A percentile compares a stretch with the other conserved stretches of the same genome.
These are phyloP conservation scores for Earliella scabrosa DNA, from an alignment of 1,284 basidiomycete genomes.

Conservation along the genomic window DNA sequence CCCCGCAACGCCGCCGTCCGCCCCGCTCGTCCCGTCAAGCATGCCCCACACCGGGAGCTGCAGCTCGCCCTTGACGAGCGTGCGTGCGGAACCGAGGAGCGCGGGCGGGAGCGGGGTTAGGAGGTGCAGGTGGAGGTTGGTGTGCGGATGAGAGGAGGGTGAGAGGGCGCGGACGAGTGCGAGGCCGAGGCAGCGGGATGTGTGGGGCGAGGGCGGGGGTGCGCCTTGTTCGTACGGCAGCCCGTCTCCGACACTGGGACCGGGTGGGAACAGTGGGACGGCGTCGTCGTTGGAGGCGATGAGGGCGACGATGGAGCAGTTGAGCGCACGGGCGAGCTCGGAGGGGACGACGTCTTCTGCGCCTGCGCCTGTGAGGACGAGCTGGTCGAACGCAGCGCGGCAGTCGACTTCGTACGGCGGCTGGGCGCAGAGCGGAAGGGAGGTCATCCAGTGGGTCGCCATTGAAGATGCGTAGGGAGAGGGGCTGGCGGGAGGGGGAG, in stretches of 20 bases:
- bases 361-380: constrained; percentile 73
- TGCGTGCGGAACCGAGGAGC: constrained; percentile 45
- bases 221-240: constrained; percentile 64
- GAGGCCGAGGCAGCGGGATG: constrained; percentile 69
- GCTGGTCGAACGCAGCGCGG: constrained; percentile 54
- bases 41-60: constrained; percentile 89
- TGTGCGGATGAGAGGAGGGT: constrained; percentile 20
- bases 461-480: constrained; percentile 35
- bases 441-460: constrained; percentile 68
- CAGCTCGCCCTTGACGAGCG: constrained; percentile 84
- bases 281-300: constrained; percentile 52
- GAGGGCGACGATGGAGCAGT: constrained; percentile 82
- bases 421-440: constrained; percentile 67
- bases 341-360: constrained; percentile 72
- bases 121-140: constrained; percentile 59
- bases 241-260: background rate
- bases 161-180: constrained; percentile 74
- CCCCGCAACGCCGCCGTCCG: constrained; percentile 53
- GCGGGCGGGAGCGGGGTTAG: constrained; percentile 71
- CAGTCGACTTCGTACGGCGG: constrained; percentile 73
- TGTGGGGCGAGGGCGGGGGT: constrained; percentile 54
- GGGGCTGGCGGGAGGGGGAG: constrained; percentile 25
- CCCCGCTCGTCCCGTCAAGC: constrained; percentile 64
- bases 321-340: constrained; percentile 76
- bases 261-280: constrained; percentile 26